Conservation (phyloP, 306 rosid species). For the Sindora glabra region DNA sequence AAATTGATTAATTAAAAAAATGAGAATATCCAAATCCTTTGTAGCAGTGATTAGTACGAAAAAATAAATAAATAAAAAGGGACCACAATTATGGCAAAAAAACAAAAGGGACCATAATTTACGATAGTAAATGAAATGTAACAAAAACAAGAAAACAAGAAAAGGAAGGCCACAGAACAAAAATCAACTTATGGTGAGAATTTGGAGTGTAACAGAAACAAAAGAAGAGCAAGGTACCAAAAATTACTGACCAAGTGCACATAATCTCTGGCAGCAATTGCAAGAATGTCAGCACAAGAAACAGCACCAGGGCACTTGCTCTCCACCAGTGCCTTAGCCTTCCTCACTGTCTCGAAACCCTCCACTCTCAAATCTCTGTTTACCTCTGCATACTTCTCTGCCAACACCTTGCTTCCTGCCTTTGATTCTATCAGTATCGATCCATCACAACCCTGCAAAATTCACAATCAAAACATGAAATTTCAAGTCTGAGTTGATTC, state of each 20-base stretch:
- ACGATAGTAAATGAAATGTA: no score
- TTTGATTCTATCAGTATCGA: constrained; percentile 58
- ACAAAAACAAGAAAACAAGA: neutral
- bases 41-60: no score
- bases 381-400: constrained; percentile 74
- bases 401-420: constrained; percentile 46
- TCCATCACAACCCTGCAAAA: constrained; percentile 79
- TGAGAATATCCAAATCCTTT: no score
- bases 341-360: constrained; percentile 58
- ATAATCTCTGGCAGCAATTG: constrained; percentile 85
- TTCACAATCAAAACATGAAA: neutral
- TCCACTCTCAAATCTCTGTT: constrained; percentile 64
- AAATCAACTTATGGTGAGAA: neutral
- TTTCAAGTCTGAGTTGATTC: no score
- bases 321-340: constrained; percentile 74
- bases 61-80: no score
- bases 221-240: neutral
- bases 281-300: constrained; percentile 92
- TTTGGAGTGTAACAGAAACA: neutral
- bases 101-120: neutral
- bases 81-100: neutral
- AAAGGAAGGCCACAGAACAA: neutral
- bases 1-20: no score
- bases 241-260: constrained; percentile 59
- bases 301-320: constrained; percentile 77